Base-by-base conservation (phyloP, 805 yeast species). In the Tetrapisispora taiwanensis region DNA sequence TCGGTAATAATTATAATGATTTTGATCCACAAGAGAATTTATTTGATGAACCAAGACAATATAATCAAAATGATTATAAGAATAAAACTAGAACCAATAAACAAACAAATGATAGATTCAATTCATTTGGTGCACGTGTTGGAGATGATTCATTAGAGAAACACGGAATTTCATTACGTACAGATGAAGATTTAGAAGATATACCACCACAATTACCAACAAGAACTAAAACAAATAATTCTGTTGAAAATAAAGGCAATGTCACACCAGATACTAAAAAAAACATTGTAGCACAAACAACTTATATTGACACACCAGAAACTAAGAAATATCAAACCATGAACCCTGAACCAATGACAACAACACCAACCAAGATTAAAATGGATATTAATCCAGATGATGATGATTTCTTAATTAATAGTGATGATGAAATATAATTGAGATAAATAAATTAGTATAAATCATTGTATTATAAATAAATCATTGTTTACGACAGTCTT, bases 131-230 rank as follows among this genome's bases (percentile, higher is more conserved):
- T 31, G 66, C 55, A 27, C 54, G 46, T 48, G 55, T 42, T 14
- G 65, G 51, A 24, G 66, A 53, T 46, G 64, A 51, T 30, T 54
- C 52, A n/a, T 41, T 58, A 32, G 58, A 60, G 24, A 33, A 24
- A 9, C 63, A 59, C 41, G 66, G 66, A 4, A 59, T 62, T 19
- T 46, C 58, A 2, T 42, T 62, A 38, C 54, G 45, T n/a, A 47
- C 46, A 36, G 53, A 56, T 12, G 59, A 50, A 52, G 64, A 63
- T 31, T 56, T 61, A 51, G 60, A 60, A 39, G 59, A 56, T 43
- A 50, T 60, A 20, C 64, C 65, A 42, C 67, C 67, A 14, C 65
- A 60, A 47, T 46, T 62, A 38, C 62, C 63, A 18, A 36, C 52
- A 3, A 50, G 63, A 41, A 48, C 48, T 12, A 48, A 42, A 24